Percentiles rank a stretch among this genome's conserved stretches.
Evolutionary conservation across 1,139 yeast genomes (phyloP).

Genomic region (Lodderomyces pseudojiufengensis): DNA sequence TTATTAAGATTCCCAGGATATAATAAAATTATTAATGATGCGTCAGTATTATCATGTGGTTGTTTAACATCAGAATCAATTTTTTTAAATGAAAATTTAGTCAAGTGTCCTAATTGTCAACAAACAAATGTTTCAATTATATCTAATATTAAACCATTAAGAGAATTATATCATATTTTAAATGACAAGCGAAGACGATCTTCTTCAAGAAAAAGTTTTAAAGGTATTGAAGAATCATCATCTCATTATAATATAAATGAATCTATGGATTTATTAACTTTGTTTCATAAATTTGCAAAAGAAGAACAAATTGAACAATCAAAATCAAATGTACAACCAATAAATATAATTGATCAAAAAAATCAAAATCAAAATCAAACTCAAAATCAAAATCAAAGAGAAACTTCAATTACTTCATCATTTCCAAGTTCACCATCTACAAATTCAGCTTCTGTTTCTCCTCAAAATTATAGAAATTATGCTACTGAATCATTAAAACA

Average conservation of each 20-base stretch:
- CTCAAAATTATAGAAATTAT: conserved; percentile 10
- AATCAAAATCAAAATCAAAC: background rate
- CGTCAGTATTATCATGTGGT: conserved; percentile 64
- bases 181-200: conserved; percentile 21
- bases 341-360: conserved; percentile 11
- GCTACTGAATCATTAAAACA: conserved; percentile 5
- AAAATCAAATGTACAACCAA: conserved; percentile 14
- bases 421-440: conserved; percentile 4
- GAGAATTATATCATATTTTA: conserved; percentile 45
- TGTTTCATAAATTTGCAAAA: conserved; percentile 42
- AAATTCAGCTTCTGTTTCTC: conserved; percentile 16
- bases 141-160: conserved; percentile 48
- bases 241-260: conserved; percentile 15
- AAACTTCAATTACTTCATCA: conserved; percentile 5
- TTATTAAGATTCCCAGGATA: conserved; percentile 29
- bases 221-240: conserved; percentile 15
- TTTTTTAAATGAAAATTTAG: conserved; percentile 16
- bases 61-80: conserved; percentile 59
- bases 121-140: conserved; percentile 30
- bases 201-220: conserved; percentile 23
- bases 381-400: conserved; percentile 1
- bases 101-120: conserved; percentile 51
- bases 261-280: conserved; percentile 33
- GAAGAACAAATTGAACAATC: conserved; percentile 24
- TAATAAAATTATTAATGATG: conserved; percentile 37